These are phyloP conservation scores for Ramularia collo-cygni DNA, from an alignment of 2,329 filamentous ascomycete species.

Conservation along the genomic window DNA sequence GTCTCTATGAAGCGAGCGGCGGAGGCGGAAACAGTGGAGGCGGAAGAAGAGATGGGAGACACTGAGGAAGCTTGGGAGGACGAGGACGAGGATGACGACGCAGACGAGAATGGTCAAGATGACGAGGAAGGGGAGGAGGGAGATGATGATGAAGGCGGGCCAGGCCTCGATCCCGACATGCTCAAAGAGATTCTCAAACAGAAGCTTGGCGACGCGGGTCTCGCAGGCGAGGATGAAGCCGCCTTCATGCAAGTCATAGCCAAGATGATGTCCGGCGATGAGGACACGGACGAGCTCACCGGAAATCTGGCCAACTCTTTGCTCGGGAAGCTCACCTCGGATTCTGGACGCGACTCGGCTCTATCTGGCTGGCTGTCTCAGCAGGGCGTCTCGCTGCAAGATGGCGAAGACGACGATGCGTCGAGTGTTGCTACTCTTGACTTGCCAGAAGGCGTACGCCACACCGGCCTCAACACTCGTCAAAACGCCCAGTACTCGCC, in stretches of 20 bases:
- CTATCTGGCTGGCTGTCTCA: constrained; percentile 28
- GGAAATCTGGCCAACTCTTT: constrained; percentile 38
- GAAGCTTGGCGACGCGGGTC: constrained; percentile 25
- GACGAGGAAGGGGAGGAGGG: background rate
- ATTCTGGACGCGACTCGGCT: constrained; percentile 14
- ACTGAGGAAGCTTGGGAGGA: constrained; percentile 9
- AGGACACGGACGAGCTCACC: constrained; percentile 35
- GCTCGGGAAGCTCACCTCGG: constrained; percentile 29
- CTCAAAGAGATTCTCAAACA: constrained; percentile 29
- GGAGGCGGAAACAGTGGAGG: constrained; percentile 15
- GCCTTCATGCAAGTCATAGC: constrained; percentile 38
- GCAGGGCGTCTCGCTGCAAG: constrained; percentile 26
- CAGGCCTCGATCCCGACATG: constrained; percentile 33
- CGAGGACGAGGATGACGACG: constrained; percentile 17
- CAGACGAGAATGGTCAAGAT: constrained; percentile 2
- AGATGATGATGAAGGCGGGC: constrained; percentile 16
- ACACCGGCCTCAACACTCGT: constrained; percentile 3
- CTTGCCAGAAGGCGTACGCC: constrained; percentile 22
- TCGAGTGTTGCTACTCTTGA: constrained; percentile 27
- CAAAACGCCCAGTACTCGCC: constrained; percentile 9
- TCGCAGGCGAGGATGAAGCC: constrained; percentile 36
- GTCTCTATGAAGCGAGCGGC: constrained; percentile 26
- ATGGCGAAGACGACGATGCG: constrained; percentile 26
- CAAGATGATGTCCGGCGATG: constrained; percentile 40
- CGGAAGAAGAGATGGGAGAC: constrained; percentile 12